phyloP scores from a whole-genome alignment of 1,284 basidiomycete genomes.

The Leccinum angustisporum region DNA sequence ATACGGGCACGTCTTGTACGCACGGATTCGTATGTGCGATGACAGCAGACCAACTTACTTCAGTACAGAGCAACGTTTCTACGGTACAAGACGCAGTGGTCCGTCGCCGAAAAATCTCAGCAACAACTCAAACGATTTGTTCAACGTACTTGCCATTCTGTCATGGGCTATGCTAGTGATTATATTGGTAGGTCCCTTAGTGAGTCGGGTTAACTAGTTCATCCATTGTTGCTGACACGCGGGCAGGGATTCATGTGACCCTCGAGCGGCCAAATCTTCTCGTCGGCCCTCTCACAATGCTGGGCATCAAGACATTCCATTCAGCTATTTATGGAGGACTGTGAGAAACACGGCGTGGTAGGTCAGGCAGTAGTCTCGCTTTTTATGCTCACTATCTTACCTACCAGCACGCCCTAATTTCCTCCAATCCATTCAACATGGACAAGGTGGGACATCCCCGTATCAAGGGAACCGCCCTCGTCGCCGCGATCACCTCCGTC shows the following conservation, averaged over 20 bases:
- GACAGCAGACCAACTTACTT: not conserved
- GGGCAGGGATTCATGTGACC: conserved; percentile 10
- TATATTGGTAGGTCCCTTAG: too few relatives aligned
- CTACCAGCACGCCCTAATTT: not conserved
- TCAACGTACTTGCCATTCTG: not conserved
- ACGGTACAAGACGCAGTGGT: not conserved
- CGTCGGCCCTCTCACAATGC: not conserved
- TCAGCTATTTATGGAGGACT: conserved; percentile 4
- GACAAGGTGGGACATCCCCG: conserved; percentile 15
- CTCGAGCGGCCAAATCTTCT: conserved; percentile 3
- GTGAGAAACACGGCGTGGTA: not conserved
- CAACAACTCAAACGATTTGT: not conserved
- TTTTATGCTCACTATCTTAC: not conserved
- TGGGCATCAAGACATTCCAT: not conserved
- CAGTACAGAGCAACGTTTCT: not conserved
- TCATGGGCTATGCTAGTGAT: not conserved
- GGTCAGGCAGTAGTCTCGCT: not conserved
- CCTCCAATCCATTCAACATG: conserved; percentile 7
- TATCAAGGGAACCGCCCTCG: conserved; percentile 14
- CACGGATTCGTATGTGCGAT: not conserved
- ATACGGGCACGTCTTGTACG: not conserved
- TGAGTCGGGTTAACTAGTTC: not conserved
- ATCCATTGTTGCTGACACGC: not conserved
- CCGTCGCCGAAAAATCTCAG: not conserved
- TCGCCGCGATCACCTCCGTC: conserved; percentile 20